phyloP scores from a whole-genome alignment of 2,329 filamentous ascomycete species.

The Aspergillus alliaceus region DNA sequence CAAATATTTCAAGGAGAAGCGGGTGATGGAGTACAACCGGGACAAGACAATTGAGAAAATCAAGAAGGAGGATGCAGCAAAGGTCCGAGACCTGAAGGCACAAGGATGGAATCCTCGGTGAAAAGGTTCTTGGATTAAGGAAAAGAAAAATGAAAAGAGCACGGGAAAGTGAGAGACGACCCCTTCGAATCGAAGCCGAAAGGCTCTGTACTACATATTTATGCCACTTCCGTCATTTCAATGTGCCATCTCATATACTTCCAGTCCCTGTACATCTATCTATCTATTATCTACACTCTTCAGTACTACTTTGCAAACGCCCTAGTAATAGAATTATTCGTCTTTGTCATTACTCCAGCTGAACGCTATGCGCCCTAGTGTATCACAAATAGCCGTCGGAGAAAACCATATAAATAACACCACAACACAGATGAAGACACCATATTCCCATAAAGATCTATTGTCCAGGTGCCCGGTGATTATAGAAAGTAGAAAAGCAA shows the following conservation, averaged over 20 bases:
- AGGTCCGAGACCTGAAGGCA: constrained; percentile 51
- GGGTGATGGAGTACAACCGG: constrained; percentile 89
- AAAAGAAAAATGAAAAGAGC: not conserved
- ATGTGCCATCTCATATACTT: not conserved
- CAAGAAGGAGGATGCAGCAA: constrained; percentile 68
- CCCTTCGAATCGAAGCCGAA: not conserved
- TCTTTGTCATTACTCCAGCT: constrained; percentile 4
- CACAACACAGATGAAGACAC: not conserved
- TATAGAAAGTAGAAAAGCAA: not conserved
- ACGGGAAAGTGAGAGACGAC: constrained; percentile 15
- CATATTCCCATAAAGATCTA: constrained; percentile 8
- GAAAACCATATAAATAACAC: not conserved
- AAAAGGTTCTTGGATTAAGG: constrained; percentile 3
- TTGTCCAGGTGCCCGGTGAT: constrained; percentile 2
- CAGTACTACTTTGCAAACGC: too few species aligned
- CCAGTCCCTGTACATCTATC: too few species aligned
- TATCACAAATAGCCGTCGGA: not conserved
- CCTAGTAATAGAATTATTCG: not conserved
- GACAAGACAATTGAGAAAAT: constrained; percentile 75
- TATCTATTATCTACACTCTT: too few species aligned
- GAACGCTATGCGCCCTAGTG: constrained; percentile 6
- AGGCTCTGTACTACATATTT: constrained; percentile 16
- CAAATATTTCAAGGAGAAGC: constrained; percentile 95
- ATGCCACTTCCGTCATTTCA: constrained; percentile 10
- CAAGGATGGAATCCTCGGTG: constrained; percentile 40